These are phyloP conservation scores for Sanguinoderma infundibulare DNA, from an alignment of 1,284 basidiomycete genomes.

Conservation along the genomic window DNA sequence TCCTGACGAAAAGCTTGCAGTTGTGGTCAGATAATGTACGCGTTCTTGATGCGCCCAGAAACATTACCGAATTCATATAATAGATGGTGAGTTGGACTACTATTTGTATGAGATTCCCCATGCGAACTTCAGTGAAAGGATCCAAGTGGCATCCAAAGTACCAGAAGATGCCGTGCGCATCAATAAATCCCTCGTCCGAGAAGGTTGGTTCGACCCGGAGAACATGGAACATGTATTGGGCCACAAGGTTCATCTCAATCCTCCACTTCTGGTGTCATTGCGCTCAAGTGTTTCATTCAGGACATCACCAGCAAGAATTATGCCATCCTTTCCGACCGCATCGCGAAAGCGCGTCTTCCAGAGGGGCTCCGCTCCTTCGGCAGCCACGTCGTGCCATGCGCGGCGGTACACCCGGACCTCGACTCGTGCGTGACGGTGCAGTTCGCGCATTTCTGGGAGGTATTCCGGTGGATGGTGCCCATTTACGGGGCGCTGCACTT, in stretches of 20 bases:
- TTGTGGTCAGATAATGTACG: constrained; percentile 91
- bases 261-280: background rate
- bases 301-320: constrained; percentile 48
- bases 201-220: constrained; percentile 57
- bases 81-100: constrained; percentile 59
- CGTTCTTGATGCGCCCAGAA: constrained; percentile 81
- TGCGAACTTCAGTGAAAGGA: constrained; percentile 39
- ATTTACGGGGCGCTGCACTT: constrained; percentile 92
- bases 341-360: constrained; percentile 37
- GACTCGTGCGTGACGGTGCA: constrained; percentile 74
- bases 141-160: constrained; percentile 69
- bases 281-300: constrained; percentile 32
- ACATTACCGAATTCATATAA: constrained; percentile 82
- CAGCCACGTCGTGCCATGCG: constrained; percentile 63
- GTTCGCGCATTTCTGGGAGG: constrained; percentile 77
- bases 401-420: constrained; percentile 81
- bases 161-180: constrained; percentile 63
- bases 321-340: constrained; percentile 40
- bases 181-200: constrained; percentile 64
- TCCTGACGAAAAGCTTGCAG: background rate
- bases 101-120: background rate
- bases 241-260: constrained; percentile 45
- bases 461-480: constrained; percentile 86
- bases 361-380: constrained; percentile 47
- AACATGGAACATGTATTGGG: constrained; percentile 60